A percentile compares a stretch with the other conserved stretches of the same genome.
phyloP scores from a whole-genome alignment of 2,329 filamentous ascomycete species.

The Pezicula carpinea region DNA sequence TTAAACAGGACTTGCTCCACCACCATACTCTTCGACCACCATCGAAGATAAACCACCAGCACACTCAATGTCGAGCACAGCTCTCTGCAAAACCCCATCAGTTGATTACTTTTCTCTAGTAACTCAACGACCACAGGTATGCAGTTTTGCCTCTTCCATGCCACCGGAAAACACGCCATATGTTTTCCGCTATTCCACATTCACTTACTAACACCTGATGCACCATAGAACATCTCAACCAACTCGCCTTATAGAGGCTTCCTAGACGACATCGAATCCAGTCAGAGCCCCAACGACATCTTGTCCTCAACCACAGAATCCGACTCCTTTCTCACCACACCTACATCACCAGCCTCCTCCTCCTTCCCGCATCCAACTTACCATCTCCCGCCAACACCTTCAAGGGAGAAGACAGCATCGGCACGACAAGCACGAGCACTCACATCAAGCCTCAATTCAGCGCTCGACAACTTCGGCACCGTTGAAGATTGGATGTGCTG shows the following conservation, averaged over 20 bases:
- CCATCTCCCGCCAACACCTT: conserved; percentile 9
- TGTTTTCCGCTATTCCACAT: not conserved
- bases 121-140: conserved; percentile 16
- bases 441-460: not conserved
- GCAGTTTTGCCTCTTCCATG: conserved; percentile 4
- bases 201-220: not conserved
- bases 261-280: not conserved
- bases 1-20: not conserved
- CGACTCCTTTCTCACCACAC: conserved; percentile 12
- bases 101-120: conserved; percentile 1
- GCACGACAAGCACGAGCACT: not conserved
- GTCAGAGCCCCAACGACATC: not conserved
- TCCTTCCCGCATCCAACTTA: conserved; percentile 13
- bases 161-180: not conserved
- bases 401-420: not conserved
- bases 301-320: not conserved
- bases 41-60: not conserved
- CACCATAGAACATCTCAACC: not conserved
- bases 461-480: conserved; percentile 17
- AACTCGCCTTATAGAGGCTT: not conserved
- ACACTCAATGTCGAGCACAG: not conserved
- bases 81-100: not conserved
- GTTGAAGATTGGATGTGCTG: conserved; percentile 29
- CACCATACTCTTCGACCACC: not conserved
- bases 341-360: conserved; percentile 17